Percentiles rank a stretch among this genome's conserved stretches.
Evolutionary conservation across 495 filamentous ascomycete genomes (phyloP).

Genomic region (Tuber microsphaerosporum): DNA sequence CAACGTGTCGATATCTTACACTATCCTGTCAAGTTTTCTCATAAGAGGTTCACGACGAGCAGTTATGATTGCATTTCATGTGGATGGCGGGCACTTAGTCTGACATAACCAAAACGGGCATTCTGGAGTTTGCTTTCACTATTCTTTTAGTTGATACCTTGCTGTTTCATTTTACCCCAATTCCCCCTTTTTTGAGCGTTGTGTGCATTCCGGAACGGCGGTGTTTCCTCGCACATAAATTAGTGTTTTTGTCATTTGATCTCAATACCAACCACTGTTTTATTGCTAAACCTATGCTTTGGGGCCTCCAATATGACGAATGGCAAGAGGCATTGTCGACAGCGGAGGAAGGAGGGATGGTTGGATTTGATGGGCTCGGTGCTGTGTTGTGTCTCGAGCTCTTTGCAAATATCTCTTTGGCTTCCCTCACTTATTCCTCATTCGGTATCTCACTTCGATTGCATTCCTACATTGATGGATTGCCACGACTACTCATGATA

Average conservation of each 20-base stretch:
- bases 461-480: conserved; percentile 28
- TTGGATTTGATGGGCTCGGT: background rate
- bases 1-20: conserved; percentile 19
- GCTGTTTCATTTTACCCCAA: conserved; percentile 9
- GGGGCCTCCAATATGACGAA: background rate
- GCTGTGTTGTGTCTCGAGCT: conserved; percentile 6
- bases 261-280: background rate
- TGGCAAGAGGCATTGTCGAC: background rate
- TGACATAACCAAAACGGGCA: conserved; percentile 14
- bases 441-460: conserved; percentile 16
- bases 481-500: conserved; percentile 31
- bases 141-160: conserved; percentile 24
- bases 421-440: conserved; percentile 26
- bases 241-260: conserved; percentile 28
- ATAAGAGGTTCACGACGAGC: background rate
- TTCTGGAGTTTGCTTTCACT: conserved; percentile 24
- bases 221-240: conserved; percentile 41
- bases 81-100: conserved; percentile 10
- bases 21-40: conserved; percentile 10
- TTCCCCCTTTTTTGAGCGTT: conserved; percentile 29
- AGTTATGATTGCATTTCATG: conserved; percentile 18
- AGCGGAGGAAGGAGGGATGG: background rate
- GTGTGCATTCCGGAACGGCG: conserved; percentile 40
- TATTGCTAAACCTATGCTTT: background rate
- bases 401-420: conserved; percentile 11